Conservation (phyloP, 441 rosid species). For the Eruca vesicaria region DNA sequence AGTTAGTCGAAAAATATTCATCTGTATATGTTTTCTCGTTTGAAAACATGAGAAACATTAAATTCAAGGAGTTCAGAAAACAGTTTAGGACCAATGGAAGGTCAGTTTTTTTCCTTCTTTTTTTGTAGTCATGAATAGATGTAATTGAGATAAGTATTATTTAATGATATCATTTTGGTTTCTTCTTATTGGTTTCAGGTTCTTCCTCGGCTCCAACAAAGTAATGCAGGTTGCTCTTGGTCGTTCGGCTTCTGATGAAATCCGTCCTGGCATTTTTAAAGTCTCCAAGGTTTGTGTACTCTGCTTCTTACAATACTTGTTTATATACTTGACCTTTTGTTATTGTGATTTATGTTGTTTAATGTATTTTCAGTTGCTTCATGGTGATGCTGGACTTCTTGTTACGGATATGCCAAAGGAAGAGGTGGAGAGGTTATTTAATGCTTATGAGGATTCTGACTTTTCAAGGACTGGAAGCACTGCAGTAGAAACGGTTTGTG, state of each 20-base stretch:
- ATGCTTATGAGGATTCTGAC: constrained; percentile 75
- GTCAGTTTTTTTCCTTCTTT: constrained; percentile 35
- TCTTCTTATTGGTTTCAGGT: constrained; percentile 37
- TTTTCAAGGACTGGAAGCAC: constrained; percentile 84
- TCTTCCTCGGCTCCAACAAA: constrained; percentile 96
- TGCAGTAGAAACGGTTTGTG: constrained; percentile 70
- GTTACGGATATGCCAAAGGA: constrained; percentile 77
- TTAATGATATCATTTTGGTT: constrained; percentile 1
- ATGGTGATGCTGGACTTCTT: constrained; percentile 82
- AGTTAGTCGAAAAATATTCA: constrained; percentile 57
- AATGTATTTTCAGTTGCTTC: constrained; percentile 54
- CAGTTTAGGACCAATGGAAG: constrained; percentile 79
- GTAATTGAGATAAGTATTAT: background rate
- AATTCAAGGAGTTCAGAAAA: constrained; percentile 91
- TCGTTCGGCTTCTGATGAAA: constrained; percentile 81
- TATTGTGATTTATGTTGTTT: background rate
- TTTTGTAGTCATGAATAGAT: background rate
- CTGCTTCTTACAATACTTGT: background rate
- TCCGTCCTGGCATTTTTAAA: constrained; percentile 72
- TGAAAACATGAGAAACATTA: constrained; percentile 95
- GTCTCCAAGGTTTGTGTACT: constrained; percentile 66
- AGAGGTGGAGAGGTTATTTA: constrained; percentile 89
- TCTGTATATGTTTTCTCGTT: constrained; percentile 81
- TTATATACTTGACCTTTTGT: too few species aligned
- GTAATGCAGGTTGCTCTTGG: constrained; percentile 99